Percentiles rank a stretch among this genome's conserved stretches.
phyloP scores from a whole-genome alignment of 1,284 basidiomycete genomes.

The Heterobasidion occidentale region DNA sequence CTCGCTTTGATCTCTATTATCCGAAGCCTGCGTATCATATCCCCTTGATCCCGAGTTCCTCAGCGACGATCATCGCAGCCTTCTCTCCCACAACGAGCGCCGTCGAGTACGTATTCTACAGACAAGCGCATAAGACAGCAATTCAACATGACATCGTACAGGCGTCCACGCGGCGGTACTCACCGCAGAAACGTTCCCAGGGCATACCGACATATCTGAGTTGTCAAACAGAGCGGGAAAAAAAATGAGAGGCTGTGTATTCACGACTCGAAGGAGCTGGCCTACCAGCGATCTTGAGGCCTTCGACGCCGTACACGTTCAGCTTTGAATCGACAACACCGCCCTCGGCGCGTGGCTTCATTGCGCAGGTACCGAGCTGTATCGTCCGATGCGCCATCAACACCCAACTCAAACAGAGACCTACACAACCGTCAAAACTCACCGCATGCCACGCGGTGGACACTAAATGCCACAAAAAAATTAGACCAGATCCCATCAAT shows the following conservation, averaged over 20 bases:
- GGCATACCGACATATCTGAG: conserved; percentile 23
- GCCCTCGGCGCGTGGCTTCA: conserved; percentile 43
- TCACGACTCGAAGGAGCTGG: too few species aligned
- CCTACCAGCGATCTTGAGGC: conserved; percentile 22
- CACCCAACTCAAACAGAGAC: not conserved
- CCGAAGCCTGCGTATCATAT: not conserved
- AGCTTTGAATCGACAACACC: conserved; percentile 55
- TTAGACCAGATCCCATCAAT: too few species aligned
- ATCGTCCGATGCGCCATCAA: not conserved
- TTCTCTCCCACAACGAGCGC: conserved; percentile 23
- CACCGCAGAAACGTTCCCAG: conserved; percentile 19
- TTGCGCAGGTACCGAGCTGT: conserved; percentile 53
- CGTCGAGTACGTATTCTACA: conserved; percentile 24
- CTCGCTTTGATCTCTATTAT: too few species aligned
- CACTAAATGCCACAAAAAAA: too few species aligned
- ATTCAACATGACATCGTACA: too few species aligned
- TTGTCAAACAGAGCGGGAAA: not conserved
- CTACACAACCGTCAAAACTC: not conserved
- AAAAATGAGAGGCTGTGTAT: not conserved
- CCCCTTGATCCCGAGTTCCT: conserved; percentile 13
- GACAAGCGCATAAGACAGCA: too few species aligned
- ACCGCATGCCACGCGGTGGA: conserved; percentile 41
- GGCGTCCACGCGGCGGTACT: not conserved
- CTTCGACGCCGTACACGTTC: conserved; percentile 47
- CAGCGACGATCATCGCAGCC: conserved; percentile 18